These are phyloP conservation scores for Rhizophagus prolifer DNA, from an alignment of 192 early-diverging fungal genomes.

Conservation along the genomic window DNA sequence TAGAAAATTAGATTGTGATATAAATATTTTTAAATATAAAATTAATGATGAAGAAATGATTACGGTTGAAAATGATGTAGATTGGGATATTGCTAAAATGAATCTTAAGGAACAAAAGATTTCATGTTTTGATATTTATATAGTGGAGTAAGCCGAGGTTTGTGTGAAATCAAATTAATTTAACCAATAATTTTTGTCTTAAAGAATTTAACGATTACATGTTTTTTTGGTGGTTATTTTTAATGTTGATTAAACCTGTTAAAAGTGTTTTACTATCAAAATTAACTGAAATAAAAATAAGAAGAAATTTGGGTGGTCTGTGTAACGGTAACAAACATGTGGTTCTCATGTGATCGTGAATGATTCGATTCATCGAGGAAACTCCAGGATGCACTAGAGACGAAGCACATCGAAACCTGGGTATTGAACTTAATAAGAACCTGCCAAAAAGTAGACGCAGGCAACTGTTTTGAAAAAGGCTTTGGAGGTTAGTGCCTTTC, in stretches of 20 bases:
- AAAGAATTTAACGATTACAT: too few species aligned
- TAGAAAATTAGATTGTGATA: background rate
- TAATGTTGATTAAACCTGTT: too few species aligned
- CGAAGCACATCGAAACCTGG: background rate
- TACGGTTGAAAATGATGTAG: background rate
- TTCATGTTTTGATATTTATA: background rate
- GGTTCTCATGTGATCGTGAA: too few species aligned
- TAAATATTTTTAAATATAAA: background rate
- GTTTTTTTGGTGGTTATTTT: too few species aligned
- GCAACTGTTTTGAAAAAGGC: slow-evolving; percentile 14
- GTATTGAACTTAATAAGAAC: slow-evolving; percentile 7
- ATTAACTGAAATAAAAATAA: too few species aligned
- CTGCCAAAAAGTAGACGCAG: background rate
- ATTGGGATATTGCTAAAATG: background rate
- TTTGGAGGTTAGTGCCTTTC: slow-evolving; percentile 7
- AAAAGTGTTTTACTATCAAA: too few species aligned
- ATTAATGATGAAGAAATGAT: background rate
- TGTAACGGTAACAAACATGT: too few species aligned
- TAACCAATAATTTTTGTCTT: background rate
- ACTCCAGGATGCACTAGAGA: background rate
- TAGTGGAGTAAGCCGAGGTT: too few species aligned
- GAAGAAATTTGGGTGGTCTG: too few species aligned
- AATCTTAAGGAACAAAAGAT: background rate
- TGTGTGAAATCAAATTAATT: too few species aligned
- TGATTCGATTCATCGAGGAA: background rate